phyloP scores from a whole-genome alignment of 768 basidiomycete genomes.

The Omphalotus guepiniiformis region DNA sequence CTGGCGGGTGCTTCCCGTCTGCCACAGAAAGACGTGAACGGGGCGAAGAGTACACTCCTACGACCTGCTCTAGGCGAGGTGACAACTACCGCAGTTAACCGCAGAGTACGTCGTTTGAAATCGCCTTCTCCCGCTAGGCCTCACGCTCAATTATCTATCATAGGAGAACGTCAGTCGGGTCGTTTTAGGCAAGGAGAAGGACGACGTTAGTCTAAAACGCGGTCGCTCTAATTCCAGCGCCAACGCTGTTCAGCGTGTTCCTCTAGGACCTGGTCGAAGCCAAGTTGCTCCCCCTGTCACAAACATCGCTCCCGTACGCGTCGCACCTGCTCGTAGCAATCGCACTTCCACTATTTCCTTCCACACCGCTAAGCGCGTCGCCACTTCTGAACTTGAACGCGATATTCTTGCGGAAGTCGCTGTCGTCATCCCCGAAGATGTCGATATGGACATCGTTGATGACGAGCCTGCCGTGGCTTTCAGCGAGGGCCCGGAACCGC shows the following conservation, averaged over 20 bases:
- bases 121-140: slow-evolving; percentile 12
- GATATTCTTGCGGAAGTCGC: slow-evolving; percentile 39
- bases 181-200: slow-evolving; percentile 60
- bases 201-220: slow-evolving; percentile 60
- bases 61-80: slow-evolving; percentile 81
- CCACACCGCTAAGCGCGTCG: slow-evolving; percentile 1
- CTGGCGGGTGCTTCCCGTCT: slow-evolving; percentile 47
- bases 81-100: slow-evolving; percentile 70
- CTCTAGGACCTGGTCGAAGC: slow-evolving; percentile 56
- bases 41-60: slow-evolving; percentile 47
- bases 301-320: slow-evolving; percentile 37
- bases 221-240: slow-evolving; percentile 63
- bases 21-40: slow-evolving; percentile 39
- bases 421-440: slow-evolving; percentile 31
- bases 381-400: slow-evolving; percentile 33
- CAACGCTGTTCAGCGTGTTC: slow-evolving; percentile 63
- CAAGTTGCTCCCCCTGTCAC: slow-evolving; percentile 40
- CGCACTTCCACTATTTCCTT: slow-evolving; percentile 11
- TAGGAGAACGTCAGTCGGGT: slow-evolving; percentile 49
- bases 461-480: slow-evolving; percentile 14
- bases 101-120: slow-evolving; percentile 51
- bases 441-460: slow-evolving; percentile 64
- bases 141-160: slow-evolving; percentile 17
- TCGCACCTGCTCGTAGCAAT: slow-evolving; percentile 14
- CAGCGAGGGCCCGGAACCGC: slow-evolving; percentile 12